A percentile compares a stretch with the other conserved stretches of the same genome.
phyloP scores from a whole-genome alignment of 2,329 filamentous ascomycete genomes.

The Talaromyces sp. region DNA sequence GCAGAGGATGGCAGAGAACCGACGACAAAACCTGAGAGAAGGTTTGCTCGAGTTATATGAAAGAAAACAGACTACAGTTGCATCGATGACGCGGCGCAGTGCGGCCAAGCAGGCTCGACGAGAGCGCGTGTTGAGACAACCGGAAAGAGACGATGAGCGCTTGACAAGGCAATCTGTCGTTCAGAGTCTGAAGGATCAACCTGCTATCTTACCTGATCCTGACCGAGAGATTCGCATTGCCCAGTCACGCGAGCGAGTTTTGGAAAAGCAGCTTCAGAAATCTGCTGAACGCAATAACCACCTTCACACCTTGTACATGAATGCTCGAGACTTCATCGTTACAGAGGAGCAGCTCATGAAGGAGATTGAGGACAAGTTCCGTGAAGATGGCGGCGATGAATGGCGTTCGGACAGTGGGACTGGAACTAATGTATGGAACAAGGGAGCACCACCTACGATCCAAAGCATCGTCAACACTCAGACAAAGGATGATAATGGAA shows the following conservation, averaged over 20 bases:
- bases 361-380: constrained; percentile 73
- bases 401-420: constrained; percentile 42
- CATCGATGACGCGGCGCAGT: constrained; percentile 41
- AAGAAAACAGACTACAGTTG: constrained; percentile 55
- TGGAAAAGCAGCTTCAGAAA: constrained; percentile 50
- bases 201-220: constrained; percentile 59
- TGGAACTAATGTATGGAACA: constrained; percentile 53
- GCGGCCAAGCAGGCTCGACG: constrained; percentile 50
- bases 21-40: constrained; percentile 68
- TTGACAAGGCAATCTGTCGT: constrained; percentile 69
- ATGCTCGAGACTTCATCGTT: constrained; percentile 82
- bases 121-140: constrained; percentile 55
- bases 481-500: constrained; percentile 32
- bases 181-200: constrained; percentile 49
- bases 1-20: constrained; percentile 65
- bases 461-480: constrained; percentile 29
- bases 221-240: constrained; percentile 55
- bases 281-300: constrained; percentile 63
- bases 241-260: constrained; percentile 38
- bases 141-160: constrained; percentile 71
- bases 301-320: constrained; percentile 84
- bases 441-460: constrained; percentile 45
- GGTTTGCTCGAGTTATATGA: constrained; percentile 67
- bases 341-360: constrained; percentile 71
- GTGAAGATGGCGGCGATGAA: constrained; percentile 51